A percentile compares a stretch with the other conserved stretches of the same genome.
These are phyloP conservation scores for Ilyonectria destructans DNA, from an alignment of 2,329 filamentous ascomycete genomes.

Conservation along the genomic window DNA sequence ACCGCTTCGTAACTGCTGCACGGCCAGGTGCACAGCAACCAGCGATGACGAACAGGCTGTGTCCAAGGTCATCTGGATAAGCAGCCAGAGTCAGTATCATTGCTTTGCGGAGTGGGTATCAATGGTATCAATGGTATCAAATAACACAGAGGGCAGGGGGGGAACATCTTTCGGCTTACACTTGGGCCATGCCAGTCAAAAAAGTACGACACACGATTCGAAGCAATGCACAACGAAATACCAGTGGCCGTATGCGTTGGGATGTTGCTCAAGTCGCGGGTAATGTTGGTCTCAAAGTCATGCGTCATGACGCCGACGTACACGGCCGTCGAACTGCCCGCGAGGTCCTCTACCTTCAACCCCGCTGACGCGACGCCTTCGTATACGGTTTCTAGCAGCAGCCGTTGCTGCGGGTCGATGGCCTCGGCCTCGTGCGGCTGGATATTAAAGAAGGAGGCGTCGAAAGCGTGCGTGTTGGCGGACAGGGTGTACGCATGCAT, in stretches of 20 bases:
- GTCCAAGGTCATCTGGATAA: constrained; percentile 57
- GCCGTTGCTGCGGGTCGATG: constrained; percentile 54
- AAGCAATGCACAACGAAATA: constrained; percentile 30
- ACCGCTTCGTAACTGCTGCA: constrained; percentile 22
- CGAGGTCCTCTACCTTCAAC: constrained; percentile 20
- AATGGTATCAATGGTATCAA: too few species aligned
- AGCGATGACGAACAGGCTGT: constrained; percentile 58
- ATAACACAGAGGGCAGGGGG: too few species aligned
- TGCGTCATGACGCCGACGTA: constrained; percentile 48
- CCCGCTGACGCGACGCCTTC: too few species aligned
- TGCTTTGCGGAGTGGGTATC: too few species aligned
- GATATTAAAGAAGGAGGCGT: constrained; percentile 37
- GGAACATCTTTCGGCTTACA: too few species aligned
- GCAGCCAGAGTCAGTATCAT: too few species aligned
- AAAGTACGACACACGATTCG: constrained; percentile 41
- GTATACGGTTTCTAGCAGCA: constrained; percentile 56
- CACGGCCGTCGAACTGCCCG: constrained; percentile 36
- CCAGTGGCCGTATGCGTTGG: constrained; percentile 30
- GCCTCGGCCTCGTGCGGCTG: constrained; percentile 39
- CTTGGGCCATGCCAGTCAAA: constrained; percentile 41
- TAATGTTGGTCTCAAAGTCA: constrained; percentile 45
- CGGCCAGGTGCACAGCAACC: constrained; percentile 53
- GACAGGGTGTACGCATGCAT: too few species aligned
- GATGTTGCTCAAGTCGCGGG: constrained; percentile 9
- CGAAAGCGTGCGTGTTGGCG: too few species aligned